Evolutionary conservation across 495 filamentous ascomycete species (phyloP).

Genomic region (Oidiodendron maius): DNA sequence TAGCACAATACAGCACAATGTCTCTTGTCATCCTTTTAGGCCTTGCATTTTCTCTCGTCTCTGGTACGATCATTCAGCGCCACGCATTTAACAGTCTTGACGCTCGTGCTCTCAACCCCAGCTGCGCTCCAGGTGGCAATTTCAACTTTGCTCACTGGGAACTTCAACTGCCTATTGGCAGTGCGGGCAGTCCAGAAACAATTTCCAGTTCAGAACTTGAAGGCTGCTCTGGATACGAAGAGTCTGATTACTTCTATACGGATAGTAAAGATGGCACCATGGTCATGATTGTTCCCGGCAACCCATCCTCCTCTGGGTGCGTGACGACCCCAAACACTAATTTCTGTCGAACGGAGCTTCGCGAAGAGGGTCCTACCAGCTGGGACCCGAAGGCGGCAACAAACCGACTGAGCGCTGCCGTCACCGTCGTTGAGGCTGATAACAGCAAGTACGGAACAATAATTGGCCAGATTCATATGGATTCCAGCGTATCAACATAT

Average conservation of each 20-base stretch:
- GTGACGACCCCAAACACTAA: conserved; percentile 31
- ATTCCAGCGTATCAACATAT: conserved; percentile 26
- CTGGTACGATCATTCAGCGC: no score
- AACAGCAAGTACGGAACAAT: conserved; percentile 28
- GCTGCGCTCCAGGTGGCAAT: neutral
- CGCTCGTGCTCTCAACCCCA: conserved; percentile 2
- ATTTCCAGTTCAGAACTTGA: conserved; percentile 22
- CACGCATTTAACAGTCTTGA: no score
- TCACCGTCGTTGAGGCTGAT: conserved; percentile 24
- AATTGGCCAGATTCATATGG: conserved; percentile 34
- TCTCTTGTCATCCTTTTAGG: no score
- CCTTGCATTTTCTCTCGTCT: no score
- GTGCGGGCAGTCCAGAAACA: conserved; percentile 20
- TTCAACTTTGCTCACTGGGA: conserved; percentile 25
- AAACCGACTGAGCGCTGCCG: conserved; percentile 26
- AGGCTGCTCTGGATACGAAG: conserved; percentile 22
- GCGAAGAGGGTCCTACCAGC: conserved; percentile 25
- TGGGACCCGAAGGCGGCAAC: conserved; percentile 27
- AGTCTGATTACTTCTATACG: conserved; percentile 32
- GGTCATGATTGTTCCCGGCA: conserved; percentile 13
- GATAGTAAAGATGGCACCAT: conserved; percentile 24
- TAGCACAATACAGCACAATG: no score
- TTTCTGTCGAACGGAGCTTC: conserved; percentile 38
- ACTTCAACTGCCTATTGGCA: conserved; percentile 34
- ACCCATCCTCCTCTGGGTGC: conserved; percentile 25